A percentile compares a stretch with the other conserved stretches of the same genome.
Conservation (phyloP, 495 filamentous ascomycete species). For the Collariella sp. region DNA sequence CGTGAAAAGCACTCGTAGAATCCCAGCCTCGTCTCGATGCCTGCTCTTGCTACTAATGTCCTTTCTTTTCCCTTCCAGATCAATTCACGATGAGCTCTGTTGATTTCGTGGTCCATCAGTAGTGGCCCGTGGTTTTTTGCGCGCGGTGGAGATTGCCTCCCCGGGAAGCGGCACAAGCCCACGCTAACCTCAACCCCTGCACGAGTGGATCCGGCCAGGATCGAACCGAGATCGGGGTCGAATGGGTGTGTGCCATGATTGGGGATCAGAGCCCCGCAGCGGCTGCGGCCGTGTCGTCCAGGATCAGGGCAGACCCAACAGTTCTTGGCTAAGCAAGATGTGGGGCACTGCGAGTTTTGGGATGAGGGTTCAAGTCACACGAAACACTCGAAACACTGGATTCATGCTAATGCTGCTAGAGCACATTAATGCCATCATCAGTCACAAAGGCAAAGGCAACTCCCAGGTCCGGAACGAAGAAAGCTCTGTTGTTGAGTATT, state of each 20-base stretch:
- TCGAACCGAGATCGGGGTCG: constrained; percentile 3
- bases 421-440: neutral
- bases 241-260: neutral
- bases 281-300: constrained; percentile 5
- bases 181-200: neutral
- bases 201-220: neutral
- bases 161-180: neutral
- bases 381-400: neutral
- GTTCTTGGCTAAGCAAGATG: constrained; percentile 1
- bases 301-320: neutral
- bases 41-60: neutral
- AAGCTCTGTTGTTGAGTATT: neutral
- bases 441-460: neutral
- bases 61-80: neutral
- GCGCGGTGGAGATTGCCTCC: constrained; percentile 2
- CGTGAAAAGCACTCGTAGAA: neutral
- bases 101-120: neutral
- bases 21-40: neutral
- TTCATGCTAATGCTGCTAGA: neutral
- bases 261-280: constrained; percentile 1
- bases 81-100: too few relatives aligned
- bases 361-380: neutral
- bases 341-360: neutral
- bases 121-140: constrained; percentile 13
- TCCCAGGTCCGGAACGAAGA: neutral